These are phyloP conservation scores for Pseudozyma hubeiensis DNA, from an alignment of 1,284 basidiomycete species.

Conservation along the genomic window DNA sequence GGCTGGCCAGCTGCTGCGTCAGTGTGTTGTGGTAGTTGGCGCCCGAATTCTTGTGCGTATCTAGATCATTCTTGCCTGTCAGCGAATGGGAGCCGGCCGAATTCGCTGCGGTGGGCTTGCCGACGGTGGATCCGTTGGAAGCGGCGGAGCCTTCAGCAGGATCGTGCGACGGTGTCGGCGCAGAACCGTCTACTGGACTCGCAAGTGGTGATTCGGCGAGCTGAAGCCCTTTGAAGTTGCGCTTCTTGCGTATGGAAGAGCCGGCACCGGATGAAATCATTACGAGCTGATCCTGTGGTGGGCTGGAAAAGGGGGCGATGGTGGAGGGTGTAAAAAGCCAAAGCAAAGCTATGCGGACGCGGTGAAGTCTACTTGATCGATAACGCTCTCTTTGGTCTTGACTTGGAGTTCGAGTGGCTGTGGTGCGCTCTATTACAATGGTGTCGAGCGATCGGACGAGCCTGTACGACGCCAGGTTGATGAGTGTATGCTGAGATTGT, in stretches of 20 bases:
- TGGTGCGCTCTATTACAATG: no score
- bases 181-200: slow-evolving; percentile 17
- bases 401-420: no score
- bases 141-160: slow-evolving; percentile 25
- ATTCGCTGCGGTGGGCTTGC: slow-evolving; percentile 25
- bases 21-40: slow-evolving; percentile 60
- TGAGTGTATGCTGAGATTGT: no score
- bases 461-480: no score
- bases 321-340: no score
- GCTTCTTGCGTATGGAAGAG: slow-evolving; percentile 63
- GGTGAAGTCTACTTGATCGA: no score
- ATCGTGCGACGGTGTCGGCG: slow-evolving; percentile 25
- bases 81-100: slow-evolving; percentile 34
- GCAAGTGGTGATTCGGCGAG: slow-evolving; percentile 57
- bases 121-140: slow-evolving; percentile 33
- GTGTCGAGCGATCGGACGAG: no score
- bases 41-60: slow-evolving; percentile 46
- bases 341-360: not conserved
- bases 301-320: not conserved
- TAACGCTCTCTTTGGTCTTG: no score
- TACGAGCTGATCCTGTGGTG: not conserved
- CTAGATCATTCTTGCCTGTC: slow-evolving; percentile 18
- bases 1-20: slow-evolving; percentile 66
- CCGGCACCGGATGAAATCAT: slow-evolving; percentile 39
- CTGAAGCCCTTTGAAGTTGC: slow-evolving; percentile 67